Conservation (phyloP, 176 grass and related monocot species). For the Thinopyrum elongatum region DNA sequence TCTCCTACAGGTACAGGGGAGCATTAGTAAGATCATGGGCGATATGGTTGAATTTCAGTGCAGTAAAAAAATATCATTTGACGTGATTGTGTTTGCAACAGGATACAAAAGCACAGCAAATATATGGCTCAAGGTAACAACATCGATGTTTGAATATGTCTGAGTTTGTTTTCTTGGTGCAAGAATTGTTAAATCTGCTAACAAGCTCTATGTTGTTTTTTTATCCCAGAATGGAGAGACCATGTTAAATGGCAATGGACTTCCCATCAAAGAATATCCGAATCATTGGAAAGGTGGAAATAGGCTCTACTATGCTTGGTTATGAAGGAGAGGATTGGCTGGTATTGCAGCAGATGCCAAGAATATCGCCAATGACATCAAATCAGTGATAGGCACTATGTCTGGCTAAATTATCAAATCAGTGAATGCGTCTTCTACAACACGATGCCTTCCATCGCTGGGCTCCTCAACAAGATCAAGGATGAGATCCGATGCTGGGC, state of each 20-base stretch:
- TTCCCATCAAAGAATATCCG: not conserved
- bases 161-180: not conserved
- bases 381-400: not conserved
- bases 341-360: not conserved
- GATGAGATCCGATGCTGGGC: too few relatives aligned
- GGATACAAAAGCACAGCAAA: too few relatives aligned
- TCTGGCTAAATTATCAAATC: not conserved
- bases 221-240: too few relatives aligned
- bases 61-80: not conserved
- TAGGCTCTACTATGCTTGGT: not conserved
- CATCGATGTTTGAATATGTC: too few relatives aligned
- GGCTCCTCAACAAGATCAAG: too few relatives aligned
- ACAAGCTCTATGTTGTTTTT: not conserved
- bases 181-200: too few relatives aligned
- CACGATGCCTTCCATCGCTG: too few relatives aligned
- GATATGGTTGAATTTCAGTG: constrained; percentile 20
- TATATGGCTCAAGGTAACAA: too few relatives aligned
- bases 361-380: not conserved
- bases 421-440: too few relatives aligned
- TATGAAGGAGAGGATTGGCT: not conserved
- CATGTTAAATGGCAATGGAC: too few relatives aligned
- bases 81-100: constrained; percentile 7
- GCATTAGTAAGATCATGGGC: constrained; percentile 3
- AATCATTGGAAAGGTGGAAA: not conserved
- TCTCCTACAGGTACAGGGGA: not conserved